phyloP scores from a whole-genome alignment of 2,329 filamentous ascomycete species.

The Fusarium graminum region DNA sequence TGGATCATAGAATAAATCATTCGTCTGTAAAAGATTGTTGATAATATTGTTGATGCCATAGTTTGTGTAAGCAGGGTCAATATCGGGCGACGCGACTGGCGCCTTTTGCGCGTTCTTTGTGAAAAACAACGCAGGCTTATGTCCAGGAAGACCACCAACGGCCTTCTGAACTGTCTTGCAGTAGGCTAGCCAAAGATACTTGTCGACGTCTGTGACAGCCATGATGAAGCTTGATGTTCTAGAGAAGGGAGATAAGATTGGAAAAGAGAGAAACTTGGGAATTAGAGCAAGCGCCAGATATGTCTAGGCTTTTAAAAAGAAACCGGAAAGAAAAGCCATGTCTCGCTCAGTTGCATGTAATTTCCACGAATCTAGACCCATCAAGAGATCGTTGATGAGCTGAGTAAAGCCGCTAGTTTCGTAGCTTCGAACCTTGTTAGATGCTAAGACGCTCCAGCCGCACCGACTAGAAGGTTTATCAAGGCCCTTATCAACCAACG shows the following conservation, averaged over 20 bases:
- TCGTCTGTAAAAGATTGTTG: conserved; percentile 35
- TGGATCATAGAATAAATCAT: conserved; percentile 38
- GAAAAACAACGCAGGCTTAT: conserved; percentile 41
- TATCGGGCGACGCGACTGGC: conserved; percentile 32
- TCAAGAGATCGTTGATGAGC: conserved; percentile 1
- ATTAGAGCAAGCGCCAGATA: background rate
- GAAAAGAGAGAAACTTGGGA: background rate
- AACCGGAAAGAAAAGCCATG: conserved; percentile 19
- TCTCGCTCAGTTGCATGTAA: background rate
- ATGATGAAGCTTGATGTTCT: conserved; percentile 2
- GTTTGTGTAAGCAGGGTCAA: conserved; percentile 36
- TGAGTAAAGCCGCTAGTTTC: conserved; percentile 8
- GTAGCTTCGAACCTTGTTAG: conserved; percentile 20
- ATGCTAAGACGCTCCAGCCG: background rate
- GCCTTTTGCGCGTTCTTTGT: conserved; percentile 42
- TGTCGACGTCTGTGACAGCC: conserved; percentile 28
- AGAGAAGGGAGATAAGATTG: background rate
- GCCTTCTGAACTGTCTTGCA: conserved; percentile 39
- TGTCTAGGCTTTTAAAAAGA: conserved; percentile 7
- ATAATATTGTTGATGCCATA: conserved; percentile 36
- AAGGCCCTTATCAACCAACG: too few relatives aligned
- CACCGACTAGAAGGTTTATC: background rate
- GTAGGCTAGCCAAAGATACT: conserved; percentile 38
- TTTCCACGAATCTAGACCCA: conserved; percentile 14
- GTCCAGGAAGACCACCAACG: conserved; percentile 38